phyloP scores from a whole-genome alignment of 306 rosid species.

The Fragaria ananassa region DNA sequence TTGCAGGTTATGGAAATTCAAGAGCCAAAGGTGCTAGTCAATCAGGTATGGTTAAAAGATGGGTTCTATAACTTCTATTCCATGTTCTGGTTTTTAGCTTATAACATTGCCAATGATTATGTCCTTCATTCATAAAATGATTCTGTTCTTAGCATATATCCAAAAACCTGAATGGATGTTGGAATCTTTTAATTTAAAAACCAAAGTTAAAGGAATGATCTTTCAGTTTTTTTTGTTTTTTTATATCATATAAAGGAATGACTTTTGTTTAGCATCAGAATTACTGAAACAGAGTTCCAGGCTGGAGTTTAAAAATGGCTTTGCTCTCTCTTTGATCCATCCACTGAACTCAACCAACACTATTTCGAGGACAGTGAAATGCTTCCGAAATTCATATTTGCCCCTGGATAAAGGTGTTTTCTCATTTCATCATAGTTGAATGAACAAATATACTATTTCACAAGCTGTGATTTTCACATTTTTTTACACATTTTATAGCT shows the following conservation, averaged over 20 bases:
- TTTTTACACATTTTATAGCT: background rate
- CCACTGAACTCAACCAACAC: background rate
- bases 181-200: background rate
- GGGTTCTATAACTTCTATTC: background rate
- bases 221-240: background rate
- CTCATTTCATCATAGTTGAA: background rate
- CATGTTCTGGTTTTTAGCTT: background rate
- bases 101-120: background rate
- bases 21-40: background rate
- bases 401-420: background rate
- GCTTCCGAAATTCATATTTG: background rate
- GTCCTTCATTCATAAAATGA: background rate
- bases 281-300: background rate
- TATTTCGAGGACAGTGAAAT: background rate
- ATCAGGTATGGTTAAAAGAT: background rate
- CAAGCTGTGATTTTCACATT: background rate
- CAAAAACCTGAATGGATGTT: background rate
- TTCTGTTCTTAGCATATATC: background rate
- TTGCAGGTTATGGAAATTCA: background rate
- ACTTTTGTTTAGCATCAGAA: background rate
- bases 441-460: constrained; percentile 23
- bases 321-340: background rate
- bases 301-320: background rate
- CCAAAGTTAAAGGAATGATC: background rate
- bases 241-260: background rate